Base-by-base conservation (phyloP, 345 rosid genomes). In the Erodium maritimum region DNA sequence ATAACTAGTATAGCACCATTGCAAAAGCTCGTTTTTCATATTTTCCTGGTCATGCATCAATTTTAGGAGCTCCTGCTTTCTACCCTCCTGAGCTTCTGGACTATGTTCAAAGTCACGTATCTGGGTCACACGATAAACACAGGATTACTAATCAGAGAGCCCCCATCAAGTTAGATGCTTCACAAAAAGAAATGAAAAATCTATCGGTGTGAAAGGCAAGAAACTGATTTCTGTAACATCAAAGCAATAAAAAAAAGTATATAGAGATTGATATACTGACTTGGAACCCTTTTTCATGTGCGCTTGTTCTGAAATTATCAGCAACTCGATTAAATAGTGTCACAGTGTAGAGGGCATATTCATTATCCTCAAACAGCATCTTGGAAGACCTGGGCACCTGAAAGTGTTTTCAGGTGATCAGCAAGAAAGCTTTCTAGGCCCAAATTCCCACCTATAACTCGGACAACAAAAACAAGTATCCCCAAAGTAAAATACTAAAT, bases 371-470 rank as follows among this genome's bases (percentile, higher is more conserved):
- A 42, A 75, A 68, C 77, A 94, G 77, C 66, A 71, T 74, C 86
- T 86, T 94, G 19, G 97, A 82, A 42, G 97, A 94, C 79, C 97
- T 82, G 50, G 96, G 97, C 62, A 94, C 99, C 99, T 94, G 87
- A 73, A 67, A 62, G 60, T 56, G 48, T 0, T 10, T 10, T 29
- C 37, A 29, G 8, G 9, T 29, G 37, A 29, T 29, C 37, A 3
- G 37, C 1, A 29, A 29, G 37, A 3, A 29, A 29, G 37, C 1
- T 29, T 29, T 29, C 9, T 29, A 29, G 9, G 37, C 37, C 37
- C 37, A 29, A 29, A 6, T 29, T 29, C 37, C 33, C 37, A 29
- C 37, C 9, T 29, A 29, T 11, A 29, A 29, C 37, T 29, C 37
- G 9, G 37, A 29, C 37, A 29, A 29, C 37, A 29, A 29, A 29